Conservation (phyloP, 495 filamentous ascomycete genomes). For the Aspergillus saccharolyticus region DNA sequence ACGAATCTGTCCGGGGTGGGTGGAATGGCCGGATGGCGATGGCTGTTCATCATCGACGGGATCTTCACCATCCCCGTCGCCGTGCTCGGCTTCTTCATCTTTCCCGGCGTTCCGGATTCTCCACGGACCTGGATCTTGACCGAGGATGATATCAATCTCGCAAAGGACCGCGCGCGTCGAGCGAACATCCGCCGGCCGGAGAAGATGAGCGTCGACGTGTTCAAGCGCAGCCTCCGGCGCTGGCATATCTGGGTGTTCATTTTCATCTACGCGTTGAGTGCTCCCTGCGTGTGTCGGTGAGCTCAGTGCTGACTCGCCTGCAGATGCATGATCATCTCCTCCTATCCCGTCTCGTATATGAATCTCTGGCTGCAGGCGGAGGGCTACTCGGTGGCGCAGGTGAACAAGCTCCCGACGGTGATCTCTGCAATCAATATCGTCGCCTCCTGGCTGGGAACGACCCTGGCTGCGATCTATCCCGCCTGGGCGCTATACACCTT, state of each 20-base stretch:
- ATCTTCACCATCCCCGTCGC: constrained; percentile 48
- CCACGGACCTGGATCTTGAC: constrained; percentile 39
- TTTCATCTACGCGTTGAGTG: constrained; percentile 37
- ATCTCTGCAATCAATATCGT: constrained; percentile 40
- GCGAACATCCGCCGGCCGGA: constrained; percentile 31
- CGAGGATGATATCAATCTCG: constrained; percentile 30
- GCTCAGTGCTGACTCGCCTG: neutral
- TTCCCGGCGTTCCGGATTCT: constrained; percentile 46
- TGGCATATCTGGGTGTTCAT: constrained; percentile 49
- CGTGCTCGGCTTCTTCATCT: constrained; percentile 38
- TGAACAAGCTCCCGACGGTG: constrained; percentile 44
- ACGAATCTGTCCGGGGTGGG: constrained; percentile 40
- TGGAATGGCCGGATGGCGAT: constrained; percentile 45
- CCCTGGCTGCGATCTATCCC: constrained; percentile 41
- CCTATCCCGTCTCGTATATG: constrained; percentile 38
- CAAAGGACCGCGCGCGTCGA: constrained; percentile 27
- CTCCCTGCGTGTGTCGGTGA: neutral
- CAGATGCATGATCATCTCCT: constrained; percentile 41
- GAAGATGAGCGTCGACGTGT: constrained; percentile 34
- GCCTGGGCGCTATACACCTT: constrained; percentile 40
- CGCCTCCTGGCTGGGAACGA: constrained; percentile 41
- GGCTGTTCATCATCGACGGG: constrained; percentile 47
- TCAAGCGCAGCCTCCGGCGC: constrained; percentile 36
- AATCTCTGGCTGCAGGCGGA: constrained; percentile 45
- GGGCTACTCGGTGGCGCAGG: constrained; percentile 41